Percentiles rank a stretch among this genome's conserved stretches.
phyloP scores from a whole-genome alignment of 352 stramenopile species.

The Globisporangium splendens region DNA sequence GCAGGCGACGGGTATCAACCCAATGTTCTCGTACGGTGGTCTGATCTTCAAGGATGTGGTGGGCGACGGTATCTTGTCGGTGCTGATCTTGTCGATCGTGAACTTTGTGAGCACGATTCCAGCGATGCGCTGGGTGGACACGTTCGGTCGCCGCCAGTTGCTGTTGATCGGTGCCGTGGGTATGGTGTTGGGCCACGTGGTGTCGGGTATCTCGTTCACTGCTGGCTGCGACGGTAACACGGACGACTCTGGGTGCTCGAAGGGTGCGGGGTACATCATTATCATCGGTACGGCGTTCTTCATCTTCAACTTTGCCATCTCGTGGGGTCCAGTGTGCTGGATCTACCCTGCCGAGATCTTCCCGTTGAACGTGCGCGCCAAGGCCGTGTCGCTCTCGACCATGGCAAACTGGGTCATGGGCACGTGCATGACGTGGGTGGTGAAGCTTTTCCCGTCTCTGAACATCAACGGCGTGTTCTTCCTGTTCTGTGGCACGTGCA shows the following conservation, averaged over 20 bases:
- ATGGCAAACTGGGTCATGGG: too few relatives aligned
- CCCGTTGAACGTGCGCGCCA: too few relatives aligned
- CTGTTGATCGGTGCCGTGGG: constrained; percentile 23
- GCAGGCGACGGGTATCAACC: constrained; percentile 26
- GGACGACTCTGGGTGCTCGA: too few relatives aligned
- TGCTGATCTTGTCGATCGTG: constrained; percentile 25
- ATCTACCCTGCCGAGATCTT: constrained; percentile 40
- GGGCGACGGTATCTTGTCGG: constrained; percentile 17
- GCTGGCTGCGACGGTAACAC: constrained; percentile 19
- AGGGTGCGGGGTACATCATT: too few relatives aligned
- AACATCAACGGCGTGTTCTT: constrained; percentile 43
- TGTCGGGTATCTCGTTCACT: constrained; percentile 22
- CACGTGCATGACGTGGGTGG: too few relatives aligned
- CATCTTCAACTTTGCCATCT: constrained; percentile 37
- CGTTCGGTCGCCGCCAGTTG: constrained; percentile 20
- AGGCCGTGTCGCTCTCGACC: too few relatives aligned
- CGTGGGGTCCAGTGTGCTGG: constrained; percentile 34
- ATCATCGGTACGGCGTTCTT: too few relatives aligned
- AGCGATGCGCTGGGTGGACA: constrained; percentile 29
- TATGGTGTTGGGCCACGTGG: constrained; percentile 30
- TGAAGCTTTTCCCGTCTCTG: too few relatives aligned
- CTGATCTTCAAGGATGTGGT: constrained; percentile 40
- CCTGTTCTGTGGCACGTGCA: constrained; percentile 34
- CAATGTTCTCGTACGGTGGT: constrained; percentile 23
- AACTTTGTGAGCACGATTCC: constrained; percentile 27